phyloP scores from a whole-genome alignment of 495 filamentous ascomycete genomes.

The Chlorociboria aeruginascens region DNA sequence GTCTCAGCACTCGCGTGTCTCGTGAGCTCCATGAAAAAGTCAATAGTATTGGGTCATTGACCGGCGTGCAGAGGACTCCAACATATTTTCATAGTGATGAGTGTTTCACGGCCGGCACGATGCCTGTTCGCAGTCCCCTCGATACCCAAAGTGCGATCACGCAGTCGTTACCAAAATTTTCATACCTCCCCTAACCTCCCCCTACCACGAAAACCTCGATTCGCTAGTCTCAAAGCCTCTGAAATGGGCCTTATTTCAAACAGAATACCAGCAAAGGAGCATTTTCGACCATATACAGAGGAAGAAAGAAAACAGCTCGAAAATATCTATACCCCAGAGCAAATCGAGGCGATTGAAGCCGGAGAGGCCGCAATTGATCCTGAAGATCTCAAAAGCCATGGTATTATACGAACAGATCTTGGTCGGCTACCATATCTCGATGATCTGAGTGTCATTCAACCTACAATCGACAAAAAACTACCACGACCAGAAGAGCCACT shows the following conservation, averaged over 20 bases:
- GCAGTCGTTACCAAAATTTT: constrained; percentile 39
- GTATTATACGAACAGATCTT: constrained; percentile 54
- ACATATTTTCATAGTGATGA: constrained; percentile 32
- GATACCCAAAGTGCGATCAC: constrained; percentile 28
- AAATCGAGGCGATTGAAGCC: constrained; percentile 75
- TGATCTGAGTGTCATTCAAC: constrained; percentile 68
- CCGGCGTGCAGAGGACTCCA: constrained; percentile 1
- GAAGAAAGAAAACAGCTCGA: constrained; percentile 52
- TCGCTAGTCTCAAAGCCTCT: constrained; percentile 22
- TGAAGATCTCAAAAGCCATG: constrained; percentile 62
- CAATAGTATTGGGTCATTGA: constrained; percentile 13
- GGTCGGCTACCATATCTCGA: constrained; percentile 68
- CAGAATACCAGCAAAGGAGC: constrained; percentile 22
- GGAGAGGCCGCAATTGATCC: constrained; percentile 75
- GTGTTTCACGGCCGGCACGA: constrained; percentile 42
- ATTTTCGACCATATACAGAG: constrained; percentile 52
- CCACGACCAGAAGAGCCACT: constrained; percentile 21
- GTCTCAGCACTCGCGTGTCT: no score
- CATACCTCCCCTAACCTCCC: constrained; percentile 30
- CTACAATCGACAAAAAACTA: constrained; percentile 52
- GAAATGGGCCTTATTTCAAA: constrained; percentile 21
- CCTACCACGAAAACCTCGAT: constrained; percentile 23
- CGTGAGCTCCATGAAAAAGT: background rate
- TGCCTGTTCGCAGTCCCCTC: constrained; percentile 44
- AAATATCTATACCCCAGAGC: constrained; percentile 62